Conservation (phyloP, 257 asterid genomes). For the Scutellaria baicalensis region DNA sequence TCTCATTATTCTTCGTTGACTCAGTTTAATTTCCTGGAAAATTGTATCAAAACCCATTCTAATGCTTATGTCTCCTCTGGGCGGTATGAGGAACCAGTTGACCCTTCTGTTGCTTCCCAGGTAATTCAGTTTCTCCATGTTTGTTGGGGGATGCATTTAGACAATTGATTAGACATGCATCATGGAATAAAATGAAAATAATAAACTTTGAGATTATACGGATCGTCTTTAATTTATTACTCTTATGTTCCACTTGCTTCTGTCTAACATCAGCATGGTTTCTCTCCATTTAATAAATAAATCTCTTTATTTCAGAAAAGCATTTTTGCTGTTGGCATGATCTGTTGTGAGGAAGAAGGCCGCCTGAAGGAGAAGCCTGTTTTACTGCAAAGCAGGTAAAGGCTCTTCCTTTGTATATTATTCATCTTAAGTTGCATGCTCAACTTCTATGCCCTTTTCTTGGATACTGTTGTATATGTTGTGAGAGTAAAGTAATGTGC, state of each 20-base stretch:
- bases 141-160: not conserved
- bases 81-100: slow-evolving; percentile 63
- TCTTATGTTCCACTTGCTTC: slow-evolving; percentile 6
- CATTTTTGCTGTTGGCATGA: slow-evolving; percentile 91
- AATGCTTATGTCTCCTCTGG: slow-evolving; percentile 55
- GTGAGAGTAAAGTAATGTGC: not conserved
- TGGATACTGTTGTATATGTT: not conserved
- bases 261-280: not conserved
- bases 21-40: slow-evolving; percentile 82
- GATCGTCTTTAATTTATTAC: not conserved
- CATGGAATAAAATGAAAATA: not conserved
- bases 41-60: slow-evolving; percentile 46
- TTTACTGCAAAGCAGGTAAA: slow-evolving; percentile 87
- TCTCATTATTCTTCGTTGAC: slow-evolving; percentile 22
- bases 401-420: not conserved
- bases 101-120: slow-evolving; percentile 95
- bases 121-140: slow-evolving; percentile 26
- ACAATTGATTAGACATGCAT: not conserved
- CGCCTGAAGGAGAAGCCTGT: slow-evolving; percentile 91
- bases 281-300: slow-evolving; percentile 11
- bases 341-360: slow-evolving; percentile 97
- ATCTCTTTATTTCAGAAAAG: slow-evolving; percentile 48
- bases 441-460: not conserved
- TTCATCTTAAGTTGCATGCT: not conserved
- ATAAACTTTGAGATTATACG: slow-evolving; percentile 1